Evolutionary conservation across 208 protist species (phyloP), one percentile per base, ranked within the genome.

Genomic region (Acanthamoeba triangularis): DNA sequence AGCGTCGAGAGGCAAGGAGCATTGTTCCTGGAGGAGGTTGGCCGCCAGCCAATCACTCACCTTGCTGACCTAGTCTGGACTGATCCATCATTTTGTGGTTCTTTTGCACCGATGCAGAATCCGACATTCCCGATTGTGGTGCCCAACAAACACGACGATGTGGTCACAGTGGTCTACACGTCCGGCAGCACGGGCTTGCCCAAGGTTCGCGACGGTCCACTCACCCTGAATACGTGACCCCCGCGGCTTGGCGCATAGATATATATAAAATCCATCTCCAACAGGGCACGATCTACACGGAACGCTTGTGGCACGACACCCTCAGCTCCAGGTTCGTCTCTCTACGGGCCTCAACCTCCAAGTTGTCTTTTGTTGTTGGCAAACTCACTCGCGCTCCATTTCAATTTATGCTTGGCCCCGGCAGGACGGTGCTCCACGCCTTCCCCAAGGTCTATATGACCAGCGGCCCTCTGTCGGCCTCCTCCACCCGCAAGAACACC

Each of bases 401-500:
- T 59, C 54, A 59, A 23, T 56, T 56, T 14, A 80, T 69, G 4
- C n/a, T 44, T 80, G 72, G 8, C 16, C 63, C 28, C n/a, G 23
- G 0, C 63, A 69, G 63, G n/a, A 30, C 63, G 5, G 28, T 30
- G 7, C 63, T 69, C 63, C 28, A 69, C 72, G 25, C 72, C 3
- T 80, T 80, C 3, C 72, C 28, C 8, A 49, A 23, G 41, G 33
- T 80, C 8, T 80, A 80, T 20, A 80, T 80, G 72, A 80, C 33
- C 72, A 80, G 72, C 41, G 72, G 72, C 7, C 72, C 72, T 10
- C 33, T 80, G 33, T 80, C 72, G 41, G 72, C 72, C 33, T 80
- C 72, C 10, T 80, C 72, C 72, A 80, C 72, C 72, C 72, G 72
- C 72, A 80, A 80, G 72, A 80, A 80, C 23, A 80, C 33, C 33